Conservation (phyloP, 495 filamentous ascomycete genomes). For the Chaetomium fimeti region DNA sequence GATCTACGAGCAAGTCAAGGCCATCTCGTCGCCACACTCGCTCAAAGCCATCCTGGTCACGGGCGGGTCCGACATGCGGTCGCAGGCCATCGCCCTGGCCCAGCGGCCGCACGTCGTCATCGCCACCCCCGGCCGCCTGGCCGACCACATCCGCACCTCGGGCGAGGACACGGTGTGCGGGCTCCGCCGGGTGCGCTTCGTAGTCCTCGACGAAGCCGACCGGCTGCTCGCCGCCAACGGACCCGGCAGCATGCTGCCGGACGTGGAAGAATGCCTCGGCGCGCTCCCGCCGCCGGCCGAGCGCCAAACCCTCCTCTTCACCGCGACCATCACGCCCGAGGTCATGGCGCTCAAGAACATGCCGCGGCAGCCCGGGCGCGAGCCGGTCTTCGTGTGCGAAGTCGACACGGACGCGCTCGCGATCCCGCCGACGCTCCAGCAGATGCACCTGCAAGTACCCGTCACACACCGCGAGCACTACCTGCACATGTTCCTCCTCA, state of each 20-base stretch:
- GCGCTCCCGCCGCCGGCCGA: conserved; percentile 67
- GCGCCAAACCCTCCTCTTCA: conserved; percentile 93
- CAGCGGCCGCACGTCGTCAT: conserved; percentile 87
- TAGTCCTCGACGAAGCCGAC: conserved; percentile 96
- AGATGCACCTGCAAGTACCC: conserved; percentile 82
- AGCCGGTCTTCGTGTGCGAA: conserved; percentile 84
- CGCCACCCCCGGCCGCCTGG: conserved; percentile 89
- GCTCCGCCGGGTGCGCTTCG: conserved; percentile 71
- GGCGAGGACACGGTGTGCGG: conserved; percentile 85
- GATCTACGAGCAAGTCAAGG: conserved; percentile 92
- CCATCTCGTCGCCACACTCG: conserved; percentile 79
- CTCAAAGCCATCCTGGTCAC: conserved; percentile 85
- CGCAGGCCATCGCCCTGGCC: conserved; percentile 79
- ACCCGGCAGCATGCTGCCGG: conserved; percentile 81
- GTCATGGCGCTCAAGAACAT: conserved; percentile 77
- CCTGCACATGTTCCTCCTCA: conserved; percentile 84
- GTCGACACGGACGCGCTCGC: conserved; percentile 71
- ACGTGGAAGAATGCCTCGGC: conserved; percentile 82
- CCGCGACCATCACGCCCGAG: conserved; percentile 92
- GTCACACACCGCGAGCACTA: conserved; percentile 91
- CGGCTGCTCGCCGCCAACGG: conserved; percentile 69
- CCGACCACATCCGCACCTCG: conserved; percentile 88
- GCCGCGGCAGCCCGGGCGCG: conserved; percentile 62
- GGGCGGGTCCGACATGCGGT: conserved; percentile 87
- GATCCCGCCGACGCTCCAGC: conserved; percentile 75